Evolutionary conservation across 2,329 filamentous ascomycete species (phyloP), one percentile per base, ranked within the genome.

Genomic region (Fusarium sp.): DNA sequence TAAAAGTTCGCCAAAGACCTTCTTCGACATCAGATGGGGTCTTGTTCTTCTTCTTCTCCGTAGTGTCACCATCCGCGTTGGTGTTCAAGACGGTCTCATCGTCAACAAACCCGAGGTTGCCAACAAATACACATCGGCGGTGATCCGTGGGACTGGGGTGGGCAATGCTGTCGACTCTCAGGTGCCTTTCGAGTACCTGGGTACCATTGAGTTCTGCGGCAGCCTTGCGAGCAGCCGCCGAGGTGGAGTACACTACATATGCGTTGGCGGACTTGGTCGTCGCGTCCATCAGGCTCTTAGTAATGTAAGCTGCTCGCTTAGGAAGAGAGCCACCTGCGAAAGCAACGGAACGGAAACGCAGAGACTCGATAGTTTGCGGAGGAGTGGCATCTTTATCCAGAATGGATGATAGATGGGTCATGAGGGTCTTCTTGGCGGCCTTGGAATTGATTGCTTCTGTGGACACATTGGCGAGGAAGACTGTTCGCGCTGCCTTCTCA

Each of bases 211-310:
- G 89, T 42, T 89, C 88, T 72, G 90, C 86, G 51, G 92, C 90
- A 6, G 95, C 95, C 75, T 92, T 90, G 61, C 94, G 91, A 18
- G 94, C 95, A 7, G 93, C 94, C 14, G 89, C 85, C 3, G 89
- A 82, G 4, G 93, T 94, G 47, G 91, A 92, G 84, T 96, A 98
- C 54, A 99, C 95, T 35, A 89, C 94, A 80, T 99, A 99, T 51
- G 96, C 96, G 80, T 99, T 98, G 66, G 95, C 95, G 70, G 93
- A 97, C 78, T 93, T 94, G 2, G 95, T 96, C 3, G 97, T 99
- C 26, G 94, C 90, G 68, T 93, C 91, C 92, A 98, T 95, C 65
- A 98, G 86, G 30, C 95, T 91, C 80, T 95, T 95, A 77, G 94
- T 97, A 70, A 95, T 96, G 81, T 91, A 98, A 30, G 96, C 93